Evolutionary conservation across 345 rosid genomes (phyloP).

Genomic region (Lepidium sativum): DNA sequence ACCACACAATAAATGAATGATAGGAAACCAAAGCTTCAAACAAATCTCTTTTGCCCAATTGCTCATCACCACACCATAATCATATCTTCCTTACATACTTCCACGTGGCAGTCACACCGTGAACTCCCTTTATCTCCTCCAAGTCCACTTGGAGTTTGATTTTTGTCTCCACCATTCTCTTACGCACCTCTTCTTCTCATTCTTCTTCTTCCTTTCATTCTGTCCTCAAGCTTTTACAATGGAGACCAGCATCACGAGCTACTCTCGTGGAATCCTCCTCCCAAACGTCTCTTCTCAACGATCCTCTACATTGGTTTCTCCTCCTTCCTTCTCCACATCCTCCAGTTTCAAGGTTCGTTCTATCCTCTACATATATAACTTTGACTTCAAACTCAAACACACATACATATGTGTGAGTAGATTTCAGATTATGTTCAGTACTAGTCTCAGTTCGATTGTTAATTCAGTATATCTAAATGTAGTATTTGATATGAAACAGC

Average conservation of each 20-base stretch:
- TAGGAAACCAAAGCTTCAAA: slow-evolving; percentile 9
- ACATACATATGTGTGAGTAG: slow-evolving; percentile 1
- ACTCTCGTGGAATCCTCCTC: slow-evolving; percentile 52
- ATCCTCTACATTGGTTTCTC: slow-evolving; percentile 49
- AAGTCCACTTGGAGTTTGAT: slow-evolving; percentile 5
- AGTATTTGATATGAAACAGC: slow-evolving; percentile 15
- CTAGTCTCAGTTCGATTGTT: background rate
- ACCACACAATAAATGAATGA: slow-evolving; percentile 28
- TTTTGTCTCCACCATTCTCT: slow-evolving; percentile 6
- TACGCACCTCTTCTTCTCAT: background rate
- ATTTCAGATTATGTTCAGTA: background rate
- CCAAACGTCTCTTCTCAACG: slow-evolving; percentile 69
- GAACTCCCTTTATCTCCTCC: slow-evolving; percentile 19
- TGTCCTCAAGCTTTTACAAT: slow-evolving; percentile 24
- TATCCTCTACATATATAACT: background rate
- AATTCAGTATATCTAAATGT: background rate
- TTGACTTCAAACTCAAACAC: background rate
- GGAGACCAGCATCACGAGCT: slow-evolving; percentile 67
- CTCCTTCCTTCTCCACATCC: slow-evolving; percentile 46
- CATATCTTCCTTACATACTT: slow-evolving; percentile 8
- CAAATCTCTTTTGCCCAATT: slow-evolving; percentile 19
- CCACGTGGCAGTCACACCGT: slow-evolving; percentile 27
- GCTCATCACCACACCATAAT: slow-evolving; percentile 13
- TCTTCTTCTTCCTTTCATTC: slow-evolving; percentile 6
- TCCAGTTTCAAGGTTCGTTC: slow-evolving; percentile 55